phyloP scores from a whole-genome alignment of 2,329 filamentous ascomycete genomes.

The Cercospora zeina region DNA sequence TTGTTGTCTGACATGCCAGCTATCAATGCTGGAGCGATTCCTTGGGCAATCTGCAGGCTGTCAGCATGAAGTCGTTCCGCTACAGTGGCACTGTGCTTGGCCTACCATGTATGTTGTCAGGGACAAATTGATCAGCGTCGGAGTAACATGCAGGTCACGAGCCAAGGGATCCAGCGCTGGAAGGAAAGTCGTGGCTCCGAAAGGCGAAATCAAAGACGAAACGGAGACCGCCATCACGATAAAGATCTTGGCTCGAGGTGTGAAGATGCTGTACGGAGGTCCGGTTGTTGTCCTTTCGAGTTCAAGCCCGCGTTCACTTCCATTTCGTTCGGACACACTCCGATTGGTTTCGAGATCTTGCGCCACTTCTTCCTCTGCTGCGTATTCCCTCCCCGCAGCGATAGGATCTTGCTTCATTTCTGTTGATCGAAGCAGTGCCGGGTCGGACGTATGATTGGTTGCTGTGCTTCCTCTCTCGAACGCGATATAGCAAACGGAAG shows the following conservation, averaged over 20 bases:
- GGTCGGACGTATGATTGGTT: background rate
- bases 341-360: conserved; percentile 1
- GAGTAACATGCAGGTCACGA: conserved; percentile 49
- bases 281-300: conserved; percentile 25
- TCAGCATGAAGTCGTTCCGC: background rate
- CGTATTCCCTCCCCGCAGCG: background rate
- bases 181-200: conserved; percentile 53
- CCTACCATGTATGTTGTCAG: conserved; percentile 60
- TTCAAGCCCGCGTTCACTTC: conserved; percentile 3
- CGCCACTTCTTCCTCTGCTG: background rate
- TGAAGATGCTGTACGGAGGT: conserved; percentile 37
- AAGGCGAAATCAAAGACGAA: conserved; percentile 35
- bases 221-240: conserved; percentile 36
- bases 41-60: conserved; percentile 51
- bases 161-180: conserved; percentile 55
- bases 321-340: background rate
- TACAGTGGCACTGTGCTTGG: background rate
- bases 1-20: conserved; percentile 35
- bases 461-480: background rate
- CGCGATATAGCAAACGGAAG: background rate
- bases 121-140: conserved; percentile 50
- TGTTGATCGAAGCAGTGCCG: background rate
- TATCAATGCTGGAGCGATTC: conserved; percentile 42
- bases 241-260: conserved; percentile 31
- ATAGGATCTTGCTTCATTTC: background rate